Evolutionary conservation across 768 basidiomycete species (phyloP).

Genomic region (Calocybe indica): DNA sequence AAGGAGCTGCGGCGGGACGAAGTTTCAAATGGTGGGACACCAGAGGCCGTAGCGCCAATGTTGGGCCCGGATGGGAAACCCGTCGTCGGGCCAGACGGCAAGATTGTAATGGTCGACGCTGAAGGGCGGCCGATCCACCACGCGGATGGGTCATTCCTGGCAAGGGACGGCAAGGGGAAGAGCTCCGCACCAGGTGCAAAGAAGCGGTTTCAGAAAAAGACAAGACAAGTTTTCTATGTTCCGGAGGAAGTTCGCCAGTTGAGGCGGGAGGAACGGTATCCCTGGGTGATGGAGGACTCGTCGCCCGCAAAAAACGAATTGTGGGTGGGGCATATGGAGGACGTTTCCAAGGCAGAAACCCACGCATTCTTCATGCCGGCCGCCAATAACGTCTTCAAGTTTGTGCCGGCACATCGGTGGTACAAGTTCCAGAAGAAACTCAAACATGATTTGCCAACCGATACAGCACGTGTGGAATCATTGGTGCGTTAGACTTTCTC

Average conservation of each 20-base stretch:
- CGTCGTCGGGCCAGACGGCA: conserved; percentile 72
- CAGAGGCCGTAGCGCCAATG: conserved; percentile 65
- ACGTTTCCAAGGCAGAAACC: conserved; percentile 61
- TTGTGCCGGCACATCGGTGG: conserved; percentile 84
- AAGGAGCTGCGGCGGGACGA: conserved; percentile 67
- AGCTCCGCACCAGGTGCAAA: conserved; percentile 37
- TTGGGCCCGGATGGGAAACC: conserved; percentile 80
- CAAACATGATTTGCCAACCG: conserved; percentile 63
- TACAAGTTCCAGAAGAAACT: conserved; percentile 90
- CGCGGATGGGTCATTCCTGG: conserved; percentile 19
- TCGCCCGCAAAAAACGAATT: conserved; percentile 51
- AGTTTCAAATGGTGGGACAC: conserved; percentile 23
- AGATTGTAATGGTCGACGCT: conserved; percentile 74
- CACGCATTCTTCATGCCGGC: conserved; percentile 84
- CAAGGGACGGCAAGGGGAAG: conserved; percentile 37
- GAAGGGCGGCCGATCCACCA: conserved; percentile 67
- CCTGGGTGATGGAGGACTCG: conserved; percentile 89
- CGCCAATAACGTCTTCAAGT: conserved; percentile 77
- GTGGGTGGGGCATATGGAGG: conserved; percentile 83
- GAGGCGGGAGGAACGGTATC: conserved; percentile 80
- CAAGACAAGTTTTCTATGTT: conserved; percentile 75
- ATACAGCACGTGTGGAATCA: conserved; percentile 63
- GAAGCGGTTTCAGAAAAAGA: conserved; percentile 80
- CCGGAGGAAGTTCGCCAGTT: conserved; percentile 74
- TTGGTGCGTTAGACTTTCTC: conserved; percentile 33